These are phyloP conservation scores for Tetraselmis chui DNA, from an alignment of 139 green algal genomes.

Conservation along the genomic window DNA sequence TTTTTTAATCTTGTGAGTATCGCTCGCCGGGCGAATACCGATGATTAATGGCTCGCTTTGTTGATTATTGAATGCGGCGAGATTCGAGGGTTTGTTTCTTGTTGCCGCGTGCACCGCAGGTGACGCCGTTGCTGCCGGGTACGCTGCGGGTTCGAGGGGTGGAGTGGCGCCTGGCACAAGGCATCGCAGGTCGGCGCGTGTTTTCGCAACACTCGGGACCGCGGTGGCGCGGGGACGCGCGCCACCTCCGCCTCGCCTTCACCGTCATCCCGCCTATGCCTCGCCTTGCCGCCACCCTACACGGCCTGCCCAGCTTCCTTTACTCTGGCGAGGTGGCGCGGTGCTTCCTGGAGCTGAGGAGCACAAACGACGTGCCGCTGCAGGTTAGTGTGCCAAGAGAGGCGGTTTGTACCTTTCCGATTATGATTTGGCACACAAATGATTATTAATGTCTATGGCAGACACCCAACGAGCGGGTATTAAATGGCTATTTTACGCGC, in stretches of 20 bases:
- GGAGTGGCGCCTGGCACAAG: not conserved
- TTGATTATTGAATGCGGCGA: too few species aligned
- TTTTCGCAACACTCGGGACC: not conserved
- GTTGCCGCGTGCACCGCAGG: not conserved
- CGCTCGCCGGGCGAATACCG: too few species aligned
- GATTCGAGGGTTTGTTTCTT: too few species aligned
- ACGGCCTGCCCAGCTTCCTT: not conserved
- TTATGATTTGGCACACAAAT: too few species aligned
- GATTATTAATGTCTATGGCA: too few species aligned
- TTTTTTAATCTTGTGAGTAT: too few species aligned
- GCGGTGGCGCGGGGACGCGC: not conserved
- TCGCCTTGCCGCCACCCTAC: not conserved
- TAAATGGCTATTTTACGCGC: too few species aligned
- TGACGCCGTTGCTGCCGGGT: not conserved
- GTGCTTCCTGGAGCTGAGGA: not conserved
- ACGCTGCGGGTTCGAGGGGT: not conserved
- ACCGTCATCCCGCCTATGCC: not conserved
- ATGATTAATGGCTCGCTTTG: too few species aligned
- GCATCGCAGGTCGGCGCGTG: not conserved
- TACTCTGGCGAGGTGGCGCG: not conserved
- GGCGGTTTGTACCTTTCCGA: too few species aligned
- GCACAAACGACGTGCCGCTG: not conserved
- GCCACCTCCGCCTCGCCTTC: not conserved
- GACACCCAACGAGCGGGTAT: too few species aligned
- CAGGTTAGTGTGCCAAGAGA: too few species aligned